phyloP scores from a whole-genome alignment of 176 grass and related monocot genomes.

The Musa acuminata region DNA sequence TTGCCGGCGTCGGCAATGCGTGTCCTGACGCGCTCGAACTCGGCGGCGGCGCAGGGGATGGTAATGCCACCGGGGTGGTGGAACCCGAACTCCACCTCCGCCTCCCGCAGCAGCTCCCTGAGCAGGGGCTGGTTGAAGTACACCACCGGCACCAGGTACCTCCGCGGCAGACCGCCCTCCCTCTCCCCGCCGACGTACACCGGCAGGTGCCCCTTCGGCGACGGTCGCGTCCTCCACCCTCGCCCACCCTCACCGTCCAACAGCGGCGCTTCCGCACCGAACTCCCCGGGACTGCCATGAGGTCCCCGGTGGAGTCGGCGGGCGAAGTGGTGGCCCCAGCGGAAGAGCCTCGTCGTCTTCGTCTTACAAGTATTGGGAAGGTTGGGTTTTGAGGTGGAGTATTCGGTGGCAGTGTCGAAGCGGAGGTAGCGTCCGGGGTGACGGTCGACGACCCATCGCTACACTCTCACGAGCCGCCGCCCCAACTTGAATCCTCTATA shows the following conservation, averaged over 20 bases:
- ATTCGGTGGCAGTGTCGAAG: neutral
- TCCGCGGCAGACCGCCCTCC: constrained; percentile 20
- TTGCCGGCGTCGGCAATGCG: constrained; percentile 31
- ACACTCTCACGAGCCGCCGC: too few relatives aligned
- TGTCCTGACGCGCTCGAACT: constrained; percentile 27
- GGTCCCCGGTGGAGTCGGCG: constrained; percentile 20
- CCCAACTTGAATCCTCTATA: constrained; percentile 58
- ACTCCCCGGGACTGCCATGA: neutral
- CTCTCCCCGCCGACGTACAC: constrained; percentile 60
- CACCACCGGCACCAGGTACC: constrained; percentile 80
- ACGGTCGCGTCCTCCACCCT: neutral
- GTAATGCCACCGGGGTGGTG: constrained; percentile 91
- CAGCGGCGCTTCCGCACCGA: neutral
- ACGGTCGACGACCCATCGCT: constrained; percentile 30
- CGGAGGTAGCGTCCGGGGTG: constrained; percentile 13
- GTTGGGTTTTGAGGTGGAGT: neutral
- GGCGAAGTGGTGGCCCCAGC: constrained; percentile 39
- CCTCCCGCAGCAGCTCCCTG: constrained; percentile 72
- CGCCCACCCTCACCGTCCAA: neutral
- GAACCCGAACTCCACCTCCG: constrained; percentile 87
- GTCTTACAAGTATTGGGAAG: neutral
- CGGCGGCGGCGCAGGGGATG: constrained; percentile 84
- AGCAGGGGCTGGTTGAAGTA: constrained; percentile 97
- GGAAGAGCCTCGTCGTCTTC: constrained; percentile 32
- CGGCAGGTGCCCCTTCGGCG: constrained; percentile 81